Conservation (phyloP, 352 stramenopile species). For the Stramenopiles sp. region DNA sequence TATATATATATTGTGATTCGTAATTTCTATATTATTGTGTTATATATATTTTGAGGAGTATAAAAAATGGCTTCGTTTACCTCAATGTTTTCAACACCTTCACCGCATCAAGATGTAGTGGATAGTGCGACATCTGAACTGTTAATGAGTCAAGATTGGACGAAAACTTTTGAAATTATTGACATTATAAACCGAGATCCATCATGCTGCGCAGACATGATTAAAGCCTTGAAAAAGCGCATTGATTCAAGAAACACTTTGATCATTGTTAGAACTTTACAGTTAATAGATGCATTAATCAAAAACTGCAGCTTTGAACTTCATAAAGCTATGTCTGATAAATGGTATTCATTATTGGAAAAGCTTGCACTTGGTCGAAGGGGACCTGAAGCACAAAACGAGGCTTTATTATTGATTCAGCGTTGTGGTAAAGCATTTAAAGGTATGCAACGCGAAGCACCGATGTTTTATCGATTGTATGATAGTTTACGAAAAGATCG, state of each 20-base stretch:
- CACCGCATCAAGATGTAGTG: neutral
- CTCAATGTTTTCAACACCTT: neutral
- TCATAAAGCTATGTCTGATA: neutral
- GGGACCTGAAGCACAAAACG: neutral
- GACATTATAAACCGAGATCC: neutral
- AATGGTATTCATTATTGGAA: neutral
- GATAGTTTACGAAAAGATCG: neutral
- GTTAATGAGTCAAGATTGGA: neutral
- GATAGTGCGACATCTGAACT: neutral
- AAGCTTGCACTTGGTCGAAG: neutral
- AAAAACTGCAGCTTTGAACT: neutral
- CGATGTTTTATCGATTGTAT: constrained; percentile 1
- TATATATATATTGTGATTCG: too few relatives aligned
- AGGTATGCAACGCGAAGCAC: neutral
- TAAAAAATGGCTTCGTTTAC: neutral
- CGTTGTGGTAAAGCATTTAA: neutral
- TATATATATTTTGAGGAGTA: too few relatives aligned
- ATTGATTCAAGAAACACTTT: neutral
- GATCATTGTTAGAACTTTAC: neutral
- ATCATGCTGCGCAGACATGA: neutral
- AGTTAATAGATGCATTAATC: neutral
- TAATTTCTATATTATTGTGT: too few relatives aligned
- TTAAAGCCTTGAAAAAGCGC: neutral
- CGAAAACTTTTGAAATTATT: neutral
- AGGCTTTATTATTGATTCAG: neutral